Base-by-base conservation (phyloP, 2,329 filamentous ascomycete genomes). In the Arthrobotrys conoides region DNA sequence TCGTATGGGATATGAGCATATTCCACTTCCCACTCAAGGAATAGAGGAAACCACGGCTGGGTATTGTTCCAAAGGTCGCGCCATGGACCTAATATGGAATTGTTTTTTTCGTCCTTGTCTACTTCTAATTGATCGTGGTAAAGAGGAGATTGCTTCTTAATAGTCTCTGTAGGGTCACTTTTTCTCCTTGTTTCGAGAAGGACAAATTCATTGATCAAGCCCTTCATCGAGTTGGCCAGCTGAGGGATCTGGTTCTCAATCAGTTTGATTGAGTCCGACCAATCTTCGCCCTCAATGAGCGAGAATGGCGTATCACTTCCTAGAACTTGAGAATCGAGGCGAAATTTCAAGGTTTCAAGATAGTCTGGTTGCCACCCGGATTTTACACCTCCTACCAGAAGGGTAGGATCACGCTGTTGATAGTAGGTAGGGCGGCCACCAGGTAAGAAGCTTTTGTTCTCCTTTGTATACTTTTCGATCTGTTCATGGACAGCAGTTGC, bases 31-130 rank as follows among this genome's bases (percentile, higher is more conserved):
- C 86, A 87, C 80, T 87, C 86, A 0, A 84, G 64, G 36, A 84
- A 87, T 0, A 87, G 82, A 0, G 86, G 86, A 24, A 84, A 84
- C 83, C 83, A 86, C 0, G 85, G 83, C 70, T 87, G 85, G 0
- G 76, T 80, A 30, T 83, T 63, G 2, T 76, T 80, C 85, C 84
- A 86, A 5, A 68, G 80, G 67, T 85, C 84, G 1, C 84, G 76
- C 71, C 82, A 80, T 46, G 18, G 36, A n/a, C 22, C 12, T 33
- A 18, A 44, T 33, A 30, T 57, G n/a, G 0, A 16, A 6, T 33
- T 1, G 5, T 33, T 24, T 22, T 16, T 16, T 3, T 59, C 33
- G 12, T 63, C 48, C 30, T 38, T 10, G n/a, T 24, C 46, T 3
- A 48, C 10, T 57, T 57, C 24, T 14, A 33, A 3, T 57, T 57